Evolutionary conservation across 2,329 filamentous ascomycete species (phyloP).

Genomic region (Chalara sp.): DNA sequence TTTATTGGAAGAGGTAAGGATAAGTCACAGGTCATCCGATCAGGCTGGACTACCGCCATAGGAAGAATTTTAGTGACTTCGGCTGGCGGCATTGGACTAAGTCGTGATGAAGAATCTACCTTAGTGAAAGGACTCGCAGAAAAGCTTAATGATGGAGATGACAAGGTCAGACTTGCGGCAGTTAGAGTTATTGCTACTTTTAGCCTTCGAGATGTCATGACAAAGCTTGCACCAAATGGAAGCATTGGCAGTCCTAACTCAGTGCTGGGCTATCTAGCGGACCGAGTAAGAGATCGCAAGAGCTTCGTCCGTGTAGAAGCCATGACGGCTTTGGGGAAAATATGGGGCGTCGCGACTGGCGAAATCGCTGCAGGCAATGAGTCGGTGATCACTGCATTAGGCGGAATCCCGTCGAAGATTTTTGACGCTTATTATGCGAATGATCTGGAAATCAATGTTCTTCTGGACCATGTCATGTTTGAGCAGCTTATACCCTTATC

Average conservation of each 20-base stretch:
- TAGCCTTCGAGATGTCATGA: constrained; percentile 70
- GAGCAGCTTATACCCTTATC: constrained; percentile 85
- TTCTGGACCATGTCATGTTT: constrained; percentile 78
- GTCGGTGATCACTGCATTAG: constrained; percentile 64
- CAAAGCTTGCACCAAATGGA: constrained; percentile 72
- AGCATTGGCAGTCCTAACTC: constrained; percentile 71
- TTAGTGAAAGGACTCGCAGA: constrained; percentile 70
- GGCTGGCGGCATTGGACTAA: constrained; percentile 82
- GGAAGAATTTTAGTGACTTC: constrained; percentile 87
- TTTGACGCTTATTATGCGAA: constrained; percentile 88
- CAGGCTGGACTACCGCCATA: constrained; percentile 77
- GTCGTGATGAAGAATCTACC: constrained; percentile 70
- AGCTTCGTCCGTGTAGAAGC: constrained; percentile 76
- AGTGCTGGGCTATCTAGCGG: constrained; percentile 73
- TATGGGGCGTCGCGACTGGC: constrained; percentile 90
- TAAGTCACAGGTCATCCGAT: constrained; percentile 74
- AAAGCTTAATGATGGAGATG: constrained; percentile 81
- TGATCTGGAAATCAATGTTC: constrained; percentile 74
- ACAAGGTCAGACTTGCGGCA: constrained; percentile 85
- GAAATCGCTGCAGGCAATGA: constrained; percentile 83
- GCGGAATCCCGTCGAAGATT: constrained; percentile 76
- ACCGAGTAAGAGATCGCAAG: constrained; percentile 83
- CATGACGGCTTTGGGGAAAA: constrained; percentile 74
- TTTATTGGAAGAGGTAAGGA: constrained; percentile 84
- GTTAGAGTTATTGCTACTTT: constrained; percentile 79